Base-by-base conservation (phyloP, 1,284 basidiomycete genomes). In the Ustilago sp. region DNA sequence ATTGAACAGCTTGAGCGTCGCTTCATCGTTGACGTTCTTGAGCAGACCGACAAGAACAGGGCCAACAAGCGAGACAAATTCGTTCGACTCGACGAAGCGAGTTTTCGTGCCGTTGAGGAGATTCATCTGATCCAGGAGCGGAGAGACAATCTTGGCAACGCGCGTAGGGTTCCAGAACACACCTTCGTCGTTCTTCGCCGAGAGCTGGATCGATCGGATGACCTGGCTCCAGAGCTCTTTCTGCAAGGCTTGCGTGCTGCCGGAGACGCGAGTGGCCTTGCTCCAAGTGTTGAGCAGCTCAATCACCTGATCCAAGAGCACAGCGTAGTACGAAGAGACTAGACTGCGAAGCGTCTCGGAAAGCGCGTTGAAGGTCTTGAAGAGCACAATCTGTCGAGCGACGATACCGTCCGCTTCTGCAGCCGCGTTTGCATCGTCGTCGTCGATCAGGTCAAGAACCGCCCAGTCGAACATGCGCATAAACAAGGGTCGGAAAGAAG, bases 391-490 rank as follows among this genome's bases (percentile, higher is more conserved):
- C 41, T 77, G 70, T 23, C 84, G 68, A 9, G 47, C 86, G 70
- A 32, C 87, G 47, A 69, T 67, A 7, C 74, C 80, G 1, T 53
- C 61, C 5, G 67, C 69, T 17, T 69, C 68, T 23, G 43, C 53
- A 8, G 51, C 38, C 55, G 32, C 58, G 34, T 36, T 62, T 9
- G 48, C 75, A n/a, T 77, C 74, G 43, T 71, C 76, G 7, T 89
- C 88, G 2, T 88, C 89, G 74, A 86, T 77, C 23, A 88, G 84
- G 61, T 89, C 89, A 57, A 89, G 86, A 9, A 95, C 95, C 0
- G 94, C 94, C 96, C 97, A 99, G 86, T 99, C 96, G 83, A 94
- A 95, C 76, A 95, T 87, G 71, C 92, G 91, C 69, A 95, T 91
- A 89, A 98, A 97, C 19, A 98, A 88, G 2, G 96, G 96, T 78